phyloP scores from a whole-genome alignment of 768 basidiomycete genomes.

The Lactarius pseudohatsudake region DNA sequence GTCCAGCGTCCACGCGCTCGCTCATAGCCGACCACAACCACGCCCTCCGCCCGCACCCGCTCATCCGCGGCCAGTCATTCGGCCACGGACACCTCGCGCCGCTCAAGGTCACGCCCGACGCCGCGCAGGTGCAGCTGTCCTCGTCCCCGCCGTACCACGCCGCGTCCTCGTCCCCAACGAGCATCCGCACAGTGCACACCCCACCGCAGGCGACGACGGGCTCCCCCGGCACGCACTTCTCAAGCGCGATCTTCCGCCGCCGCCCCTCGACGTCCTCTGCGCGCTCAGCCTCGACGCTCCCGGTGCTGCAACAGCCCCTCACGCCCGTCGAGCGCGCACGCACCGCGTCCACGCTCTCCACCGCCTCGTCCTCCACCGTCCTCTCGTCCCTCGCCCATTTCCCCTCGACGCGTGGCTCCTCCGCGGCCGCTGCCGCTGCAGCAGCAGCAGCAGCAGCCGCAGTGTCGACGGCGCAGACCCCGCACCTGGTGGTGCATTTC shows the following conservation, averaged over 20 bases:
- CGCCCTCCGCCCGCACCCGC: conserved; percentile 65
- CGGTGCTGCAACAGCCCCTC: conserved; percentile 40
- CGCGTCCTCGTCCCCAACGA: conserved; percentile 32
- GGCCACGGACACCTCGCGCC: conserved; percentile 55
- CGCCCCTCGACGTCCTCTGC: conserved; percentile 60
- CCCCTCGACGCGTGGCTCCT: conserved; percentile 35
- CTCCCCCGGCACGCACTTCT: conserved; percentile 9
- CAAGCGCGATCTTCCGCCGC: conserved; percentile 40
- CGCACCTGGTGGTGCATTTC: conserved; percentile 59
- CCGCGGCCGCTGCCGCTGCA: neutral
- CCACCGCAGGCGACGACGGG: conserved; percentile 2
- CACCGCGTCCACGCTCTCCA: conserved; percentile 32
- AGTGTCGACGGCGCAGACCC: conserved; percentile 34
- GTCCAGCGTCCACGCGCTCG: conserved; percentile 67
- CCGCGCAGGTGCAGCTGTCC: conserved; percentile 44
- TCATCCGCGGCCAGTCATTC: conserved; percentile 73
- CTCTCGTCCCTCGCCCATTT: conserved; percentile 41
- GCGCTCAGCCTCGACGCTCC: conserved; percentile 59
- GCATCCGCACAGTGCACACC: conserved; percentile 27
- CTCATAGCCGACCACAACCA: conserved; percentile 38
- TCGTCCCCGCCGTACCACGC: conserved; percentile 37
- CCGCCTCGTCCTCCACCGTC: conserved; percentile 35
- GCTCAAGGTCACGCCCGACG: conserved; percentile 57
- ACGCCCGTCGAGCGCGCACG: conserved; percentile 16
- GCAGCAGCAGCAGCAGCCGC: neutral